Conservation (phyloP, 2,329 filamentous ascomycete species). For the Fusarium palustre region DNA sequence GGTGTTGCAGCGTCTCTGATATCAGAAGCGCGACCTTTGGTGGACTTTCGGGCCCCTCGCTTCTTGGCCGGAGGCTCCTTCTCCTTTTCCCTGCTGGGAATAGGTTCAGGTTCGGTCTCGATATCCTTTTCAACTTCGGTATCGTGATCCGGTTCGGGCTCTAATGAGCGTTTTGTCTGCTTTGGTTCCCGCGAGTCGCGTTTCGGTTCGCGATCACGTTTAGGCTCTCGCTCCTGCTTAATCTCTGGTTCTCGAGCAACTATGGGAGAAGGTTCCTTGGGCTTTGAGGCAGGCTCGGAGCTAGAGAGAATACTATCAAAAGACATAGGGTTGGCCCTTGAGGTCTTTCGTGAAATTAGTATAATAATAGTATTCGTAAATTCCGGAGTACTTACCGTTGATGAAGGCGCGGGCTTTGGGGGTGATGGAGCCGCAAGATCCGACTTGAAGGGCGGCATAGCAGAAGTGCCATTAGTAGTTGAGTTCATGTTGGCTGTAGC, state of each 20-base stretch:
- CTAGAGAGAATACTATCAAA: constrained; percentile 94
- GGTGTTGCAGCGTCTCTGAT: constrained; percentile 63
- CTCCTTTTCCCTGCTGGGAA: constrained; percentile 45
- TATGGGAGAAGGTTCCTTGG: constrained; percentile 60
- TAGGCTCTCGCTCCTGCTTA: constrained; percentile 27
- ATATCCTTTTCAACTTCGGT: constrained; percentile 52
- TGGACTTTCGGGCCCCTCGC: constrained; percentile 52
- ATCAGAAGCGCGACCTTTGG: constrained; percentile 64
- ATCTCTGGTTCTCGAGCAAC: constrained; percentile 44
- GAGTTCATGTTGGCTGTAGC: constrained; percentile 54
- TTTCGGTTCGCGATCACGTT: constrained; percentile 34
- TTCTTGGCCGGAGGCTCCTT: constrained; percentile 49
- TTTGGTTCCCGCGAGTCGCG: constrained; percentile 40
- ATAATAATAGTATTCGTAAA: constrained; percentile 9
- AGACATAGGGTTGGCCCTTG: constrained; percentile 88
- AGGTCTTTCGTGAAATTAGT: constrained; percentile 63
- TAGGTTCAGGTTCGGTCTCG: constrained; percentile 52
- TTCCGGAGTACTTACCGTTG: constrained; percentile 50
- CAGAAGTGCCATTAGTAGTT: constrained; percentile 55
- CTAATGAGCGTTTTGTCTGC: constrained; percentile 48
- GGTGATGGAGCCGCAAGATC: constrained; percentile 57
- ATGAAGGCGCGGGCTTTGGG: constrained; percentile 54
- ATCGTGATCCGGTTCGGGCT: constrained; percentile 47
- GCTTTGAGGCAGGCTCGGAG: constrained; percentile 72
- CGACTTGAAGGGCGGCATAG: constrained; percentile 54